A percentile compares a stretch with the other conserved stretches of the same genome.
phyloP scores from a whole-genome alignment of 2,329 filamentous ascomycete species.

The Apiospora hydei region DNA sequence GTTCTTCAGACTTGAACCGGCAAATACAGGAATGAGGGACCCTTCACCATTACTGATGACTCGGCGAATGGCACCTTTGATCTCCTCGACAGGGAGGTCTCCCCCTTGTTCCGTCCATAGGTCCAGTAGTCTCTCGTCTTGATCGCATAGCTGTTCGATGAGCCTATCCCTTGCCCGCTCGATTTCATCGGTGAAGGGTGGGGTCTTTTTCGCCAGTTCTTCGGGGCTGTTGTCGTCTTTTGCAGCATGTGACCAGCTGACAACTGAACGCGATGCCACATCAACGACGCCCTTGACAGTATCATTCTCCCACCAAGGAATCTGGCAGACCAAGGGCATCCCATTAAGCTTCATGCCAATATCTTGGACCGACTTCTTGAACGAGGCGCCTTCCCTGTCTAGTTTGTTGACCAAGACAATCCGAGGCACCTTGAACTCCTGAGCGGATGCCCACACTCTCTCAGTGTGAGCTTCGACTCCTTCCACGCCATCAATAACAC shows the following conservation, averaged over 20 bases:
- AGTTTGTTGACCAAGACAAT: constrained; percentile 86
- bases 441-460: constrained; percentile 92
- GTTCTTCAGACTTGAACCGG: constrained; percentile 91
- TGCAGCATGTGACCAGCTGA: constrained; percentile 69
- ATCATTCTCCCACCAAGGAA: constrained; percentile 91
- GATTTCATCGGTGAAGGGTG: constrained; percentile 70
- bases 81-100: constrained; percentile 71
- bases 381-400: constrained; percentile 82
- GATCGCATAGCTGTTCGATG: constrained; percentile 84
- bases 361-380: constrained; percentile 85
- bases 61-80: constrained; percentile 77
- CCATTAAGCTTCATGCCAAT: constrained; percentile 80
- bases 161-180: constrained; percentile 78
- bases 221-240: constrained; percentile 43
- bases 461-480: constrained; percentile 97
- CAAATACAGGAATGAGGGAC: constrained; percentile 83
- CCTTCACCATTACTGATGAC: constrained; percentile 74
- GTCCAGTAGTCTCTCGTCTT: constrained; percentile 87
- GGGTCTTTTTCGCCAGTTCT: constrained; percentile 57
- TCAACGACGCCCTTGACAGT: constrained; percentile 86
- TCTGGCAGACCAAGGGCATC: constrained; percentile 91
- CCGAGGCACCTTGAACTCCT: constrained; percentile 83
- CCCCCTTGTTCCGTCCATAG: constrained; percentile 82
- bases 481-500: constrained; percentile 89
- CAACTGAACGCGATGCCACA: constrained; percentile 75